phyloP scores from a whole-genome alignment of 164 flowering plant species.

The Magnolia kwangsiensis region DNA sequence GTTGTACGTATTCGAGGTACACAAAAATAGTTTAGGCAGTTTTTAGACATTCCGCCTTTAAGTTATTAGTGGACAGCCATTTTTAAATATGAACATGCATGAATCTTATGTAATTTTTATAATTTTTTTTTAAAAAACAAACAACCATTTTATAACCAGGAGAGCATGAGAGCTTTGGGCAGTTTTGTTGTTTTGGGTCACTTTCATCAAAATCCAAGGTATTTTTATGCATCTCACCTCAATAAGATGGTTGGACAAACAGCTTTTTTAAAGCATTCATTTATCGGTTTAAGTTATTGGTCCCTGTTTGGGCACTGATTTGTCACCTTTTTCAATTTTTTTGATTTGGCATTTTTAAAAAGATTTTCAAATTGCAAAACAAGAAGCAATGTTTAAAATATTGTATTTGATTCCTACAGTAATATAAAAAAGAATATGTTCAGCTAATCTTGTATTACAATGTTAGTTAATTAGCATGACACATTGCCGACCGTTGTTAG shows the following conservation, averaged over 20 bases:
- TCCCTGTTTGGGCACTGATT: not conserved
- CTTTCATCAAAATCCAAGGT: slow-evolving; percentile 7
- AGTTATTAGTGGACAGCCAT: not conserved
- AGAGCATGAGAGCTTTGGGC: not conserved
- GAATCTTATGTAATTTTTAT: not conserved
- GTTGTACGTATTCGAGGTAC: not conserved
- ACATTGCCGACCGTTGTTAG: not conserved
- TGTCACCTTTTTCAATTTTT: not conserved
- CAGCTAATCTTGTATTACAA: not conserved
- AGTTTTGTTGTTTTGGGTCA: slow-evolving; percentile 5
- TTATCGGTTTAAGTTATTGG: slow-evolving; percentile 1
- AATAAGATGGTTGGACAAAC: not conserved
- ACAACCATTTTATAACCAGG: not conserved
- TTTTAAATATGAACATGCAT: not conserved
- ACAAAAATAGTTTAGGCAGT: not conserved
- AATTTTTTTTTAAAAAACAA: not conserved
- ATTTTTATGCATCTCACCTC: not conserved
- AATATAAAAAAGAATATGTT: slow-evolving; percentile 1
- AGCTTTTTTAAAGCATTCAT: not conserved
- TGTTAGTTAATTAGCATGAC: not conserved
- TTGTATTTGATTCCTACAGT: slow-evolving; percentile 4
- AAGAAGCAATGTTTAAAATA: slow-evolving; percentile 12
- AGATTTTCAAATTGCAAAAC: slow-evolving; percentile 5
- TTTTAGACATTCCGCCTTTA: not conserved
- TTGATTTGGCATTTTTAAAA: slow-evolving; percentile 3